Conservation (phyloP, 305 asterid genomes). For the Solanum hybrid region DNA sequence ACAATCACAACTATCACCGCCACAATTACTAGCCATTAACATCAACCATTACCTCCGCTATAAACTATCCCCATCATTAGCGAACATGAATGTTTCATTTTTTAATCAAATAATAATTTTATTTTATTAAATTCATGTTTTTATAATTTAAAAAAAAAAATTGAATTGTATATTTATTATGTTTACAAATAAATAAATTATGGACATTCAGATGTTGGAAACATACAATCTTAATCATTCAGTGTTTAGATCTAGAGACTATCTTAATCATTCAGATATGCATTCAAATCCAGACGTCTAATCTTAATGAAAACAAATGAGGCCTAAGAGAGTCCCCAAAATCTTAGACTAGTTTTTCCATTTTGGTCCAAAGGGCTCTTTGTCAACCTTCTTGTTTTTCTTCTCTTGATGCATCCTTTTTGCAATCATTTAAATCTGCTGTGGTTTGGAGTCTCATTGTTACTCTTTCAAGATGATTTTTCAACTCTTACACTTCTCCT, state of each 20-base stretch:
- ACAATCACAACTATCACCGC: not conserved
- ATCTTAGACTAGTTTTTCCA: not conserved
- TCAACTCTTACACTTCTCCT: not conserved
- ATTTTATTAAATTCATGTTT: not conserved
- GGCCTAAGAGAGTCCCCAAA: not conserved
- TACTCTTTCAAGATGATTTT: not conserved
- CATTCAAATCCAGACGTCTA: not conserved
- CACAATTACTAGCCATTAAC: not conserved
- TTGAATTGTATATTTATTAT: not conserved
- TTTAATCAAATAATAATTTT: not conserved
- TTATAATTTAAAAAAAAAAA: not conserved
- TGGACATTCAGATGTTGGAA: not conserved
- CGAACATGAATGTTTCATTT: not conserved
- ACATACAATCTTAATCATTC: not conserved
- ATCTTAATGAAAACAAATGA: not conserved
- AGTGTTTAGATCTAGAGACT: not conserved
- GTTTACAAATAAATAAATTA: not conserved
- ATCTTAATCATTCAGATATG: not conserved
- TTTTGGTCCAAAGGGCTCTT: not conserved
- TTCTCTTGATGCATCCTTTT: not conserved
- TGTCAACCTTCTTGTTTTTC: not conserved
- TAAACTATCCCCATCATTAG: not conserved
- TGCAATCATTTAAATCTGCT: not conserved
- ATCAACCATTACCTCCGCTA: not conserved
- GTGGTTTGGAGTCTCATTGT: not conserved